These are phyloP conservation scores for Entomortierella lignicola DNA, from an alignment of 192 early-diverging fungal genomes.

Conservation along the genomic window DNA sequence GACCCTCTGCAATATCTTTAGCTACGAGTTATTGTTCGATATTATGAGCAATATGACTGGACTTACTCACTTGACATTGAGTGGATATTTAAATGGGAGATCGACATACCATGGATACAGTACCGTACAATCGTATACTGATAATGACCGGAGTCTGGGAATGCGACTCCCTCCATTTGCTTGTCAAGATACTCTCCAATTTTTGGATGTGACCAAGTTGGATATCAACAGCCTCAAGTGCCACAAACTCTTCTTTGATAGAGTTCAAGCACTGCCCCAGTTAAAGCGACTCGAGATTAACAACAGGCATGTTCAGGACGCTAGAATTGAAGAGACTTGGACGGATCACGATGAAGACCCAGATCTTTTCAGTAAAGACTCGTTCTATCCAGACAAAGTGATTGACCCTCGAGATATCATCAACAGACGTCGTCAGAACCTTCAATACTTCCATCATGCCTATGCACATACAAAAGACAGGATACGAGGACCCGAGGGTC, in stretches of 20 bases:
- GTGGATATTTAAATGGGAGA: not conserved
- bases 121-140: too few relatives aligned
- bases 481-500: not conserved
- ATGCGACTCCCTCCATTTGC: constrained; percentile 9
- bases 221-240: constrained; percentile 6
- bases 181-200: not conserved
- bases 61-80: constrained; percentile 5
- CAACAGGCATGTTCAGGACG: constrained; percentile 2
- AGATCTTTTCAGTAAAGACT: not conserved
- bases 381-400: not conserved
- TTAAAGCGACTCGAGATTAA: constrained; percentile 11
- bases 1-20: not conserved
- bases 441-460: not conserved
- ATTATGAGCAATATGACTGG: constrained; percentile 11
- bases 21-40: not conserved
- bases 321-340: constrained; percentile 19
- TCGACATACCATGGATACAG: too few relatives aligned
- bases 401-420: not conserved
- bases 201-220: constrained; percentile 15
- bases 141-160: not conserved
- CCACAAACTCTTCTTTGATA: constrained; percentile 1
- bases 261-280: constrained; percentile 6
- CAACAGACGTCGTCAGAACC: not conserved
- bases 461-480: not conserved
- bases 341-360: constrained; percentile 2